A percentile compares a stretch with the other conserved stretches of the same genome.
Conservation (phyloP, 2,329 filamentous ascomycete species). For the Annulohypoxylon truncatum region DNA sequence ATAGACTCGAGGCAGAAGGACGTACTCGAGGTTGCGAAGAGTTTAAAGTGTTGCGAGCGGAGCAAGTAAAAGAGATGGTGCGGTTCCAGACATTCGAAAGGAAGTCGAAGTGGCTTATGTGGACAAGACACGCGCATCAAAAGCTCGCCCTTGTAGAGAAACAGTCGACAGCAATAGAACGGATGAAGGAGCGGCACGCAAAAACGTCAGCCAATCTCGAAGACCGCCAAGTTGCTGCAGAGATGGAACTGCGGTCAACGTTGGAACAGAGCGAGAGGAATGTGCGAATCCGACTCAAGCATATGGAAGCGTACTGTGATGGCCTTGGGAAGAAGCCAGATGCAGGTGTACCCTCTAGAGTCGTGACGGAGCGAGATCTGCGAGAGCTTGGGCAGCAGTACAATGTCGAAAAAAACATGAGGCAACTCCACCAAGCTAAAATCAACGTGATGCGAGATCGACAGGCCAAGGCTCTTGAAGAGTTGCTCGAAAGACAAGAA, state of each 20-base stretch:
- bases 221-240: constrained; percentile 70
- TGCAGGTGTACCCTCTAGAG: constrained; percentile 58
- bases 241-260: constrained; percentile 67
- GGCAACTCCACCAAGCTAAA: constrained; percentile 67
- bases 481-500: constrained; percentile 66
- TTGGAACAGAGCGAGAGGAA: constrained; percentile 69
- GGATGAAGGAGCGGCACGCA: constrained; percentile 66
- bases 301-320: constrained; percentile 75
- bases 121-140: constrained; percentile 61
- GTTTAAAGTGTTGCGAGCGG: constrained; percentile 57
- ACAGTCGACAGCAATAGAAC: constrained; percentile 61
- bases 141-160: constrained; percentile 60
- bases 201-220: constrained; percentile 67
- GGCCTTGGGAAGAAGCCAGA: constrained; percentile 59
- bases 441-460: constrained; percentile 75
- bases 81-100: constrained; percentile 64
- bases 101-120: constrained; percentile 62
- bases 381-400: constrained; percentile 71
- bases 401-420: constrained; percentile 68
- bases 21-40: constrained; percentile 58
- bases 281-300: constrained; percentile 67
- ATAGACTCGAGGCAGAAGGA: constrained; percentile 58
- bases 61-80: constrained; percentile 63
- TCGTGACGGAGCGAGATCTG: constrained; percentile 70
- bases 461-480: constrained; percentile 71